phyloP scores from a whole-genome alignment of 2,329 filamentous ascomycete species.

The Taxawa tesnikishii region DNA sequence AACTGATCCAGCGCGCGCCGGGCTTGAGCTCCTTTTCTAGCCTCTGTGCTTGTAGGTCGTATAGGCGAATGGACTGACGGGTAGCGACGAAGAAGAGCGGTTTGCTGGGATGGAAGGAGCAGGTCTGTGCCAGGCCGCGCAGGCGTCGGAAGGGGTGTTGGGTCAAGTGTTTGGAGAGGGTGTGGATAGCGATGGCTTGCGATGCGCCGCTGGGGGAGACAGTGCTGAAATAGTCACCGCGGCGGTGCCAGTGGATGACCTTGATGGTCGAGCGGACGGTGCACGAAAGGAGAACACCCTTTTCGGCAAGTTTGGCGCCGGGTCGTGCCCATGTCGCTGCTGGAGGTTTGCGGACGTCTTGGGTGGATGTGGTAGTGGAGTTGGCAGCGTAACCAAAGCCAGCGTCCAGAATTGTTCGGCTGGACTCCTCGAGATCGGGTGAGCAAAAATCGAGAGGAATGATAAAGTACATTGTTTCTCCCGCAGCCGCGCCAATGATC shows the following conservation, averaged over 20 bases:
- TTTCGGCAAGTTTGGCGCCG: conserved; percentile 57
- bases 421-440: conserved; percentile 50
- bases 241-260: conserved; percentile 83
- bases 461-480: conserved; percentile 76
- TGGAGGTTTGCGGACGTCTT: conserved; percentile 54
- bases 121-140: conserved; percentile 69
- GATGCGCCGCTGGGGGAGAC: conserved; percentile 71
- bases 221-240: conserved; percentile 87
- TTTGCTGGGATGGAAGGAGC: conserved; percentile 86
- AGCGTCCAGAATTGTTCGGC: conserved; percentile 65
- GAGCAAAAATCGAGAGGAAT: conserved; percentile 42
- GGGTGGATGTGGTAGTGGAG: conserved; percentile 37
- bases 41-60: conserved; percentile 84
- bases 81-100: conserved; percentile 95
- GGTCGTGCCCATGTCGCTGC: conserved; percentile 77
- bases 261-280: conserved; percentile 61
- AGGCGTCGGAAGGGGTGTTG: conserved; percentile 82
- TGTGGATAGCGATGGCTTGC: conserved; percentile 79
- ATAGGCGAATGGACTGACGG: conserved; percentile 82
- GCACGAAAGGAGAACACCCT: conserved; percentile 67
- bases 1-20: conserved; percentile 87
- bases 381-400: conserved; percentile 89
- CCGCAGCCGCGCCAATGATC: conserved; percentile 71
- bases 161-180: conserved; percentile 84
- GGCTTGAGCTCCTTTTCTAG: conserved; percentile 89